These are phyloP conservation scores for Ogataea siamensis DNA, from an alignment of 805 yeast genomes.

Conservation along the genomic window DNA sequence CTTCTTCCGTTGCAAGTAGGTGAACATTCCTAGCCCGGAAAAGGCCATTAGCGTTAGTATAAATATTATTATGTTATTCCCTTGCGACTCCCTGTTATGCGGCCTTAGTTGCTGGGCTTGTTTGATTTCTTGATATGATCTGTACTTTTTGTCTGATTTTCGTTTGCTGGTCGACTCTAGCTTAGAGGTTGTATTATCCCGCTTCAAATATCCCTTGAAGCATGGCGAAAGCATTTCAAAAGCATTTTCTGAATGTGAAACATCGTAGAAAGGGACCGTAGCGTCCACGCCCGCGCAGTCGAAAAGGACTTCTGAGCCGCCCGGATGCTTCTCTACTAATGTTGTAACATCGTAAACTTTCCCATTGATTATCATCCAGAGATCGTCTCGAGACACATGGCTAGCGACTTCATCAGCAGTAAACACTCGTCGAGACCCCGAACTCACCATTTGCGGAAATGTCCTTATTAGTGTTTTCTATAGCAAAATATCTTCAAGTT, in stretches of 20 bases:
- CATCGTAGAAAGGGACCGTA: conserved; percentile 64
- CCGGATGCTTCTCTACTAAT: conserved; percentile 66
- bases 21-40: conserved; percentile 28
- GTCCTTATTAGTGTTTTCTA: no score
- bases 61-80: conserved; percentile 12
- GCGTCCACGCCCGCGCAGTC: conserved; percentile 85
- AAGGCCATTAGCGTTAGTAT: conserved; percentile 24
- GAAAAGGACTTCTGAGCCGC: conserved; percentile 78
- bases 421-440: conserved; percentile 5
- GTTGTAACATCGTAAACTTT: conserved; percentile 63
- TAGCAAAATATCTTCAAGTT: no score
- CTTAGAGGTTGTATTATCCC: conserved; percentile 25
- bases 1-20: conserved; percentile 32
- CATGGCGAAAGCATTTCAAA: conserved; percentile 82
- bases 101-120: conserved; percentile 8
- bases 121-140: conserved; percentile 15
- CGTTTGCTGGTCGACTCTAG: conserved; percentile 5
- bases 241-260: conserved; percentile 75
- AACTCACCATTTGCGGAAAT: neutral
- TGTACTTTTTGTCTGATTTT: conserved; percentile 12
- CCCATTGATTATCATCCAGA: conserved; percentile 71
- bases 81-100: neutral
- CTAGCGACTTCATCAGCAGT: conserved; percentile 43
- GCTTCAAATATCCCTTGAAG: conserved; percentile 71
- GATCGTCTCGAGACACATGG: conserved; percentile 49